Evolutionary conservation across 2,329 filamentous ascomycete species (phyloP).

Genomic region (Alternaria arborescens): DNA sequence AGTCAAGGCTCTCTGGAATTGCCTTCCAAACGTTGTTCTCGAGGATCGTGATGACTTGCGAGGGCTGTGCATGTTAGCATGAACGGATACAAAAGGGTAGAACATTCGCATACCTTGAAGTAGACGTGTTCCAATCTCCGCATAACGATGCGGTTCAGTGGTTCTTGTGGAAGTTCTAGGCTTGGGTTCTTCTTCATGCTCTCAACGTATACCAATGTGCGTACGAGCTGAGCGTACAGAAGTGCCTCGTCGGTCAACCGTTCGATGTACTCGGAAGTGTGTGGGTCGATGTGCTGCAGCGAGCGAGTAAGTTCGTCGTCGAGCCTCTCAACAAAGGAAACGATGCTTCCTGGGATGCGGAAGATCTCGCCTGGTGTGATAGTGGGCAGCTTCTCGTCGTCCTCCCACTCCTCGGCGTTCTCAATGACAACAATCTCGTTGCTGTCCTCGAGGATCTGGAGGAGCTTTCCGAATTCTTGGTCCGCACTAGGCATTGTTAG

Average conservation of each 20-base stretch:
- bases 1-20: conserved; percentile 74
- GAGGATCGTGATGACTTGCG: conserved; percentile 89
- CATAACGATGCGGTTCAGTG: conserved; percentile 91
- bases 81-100: not conserved
- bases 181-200: conserved; percentile 73
- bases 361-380: conserved; percentile 79
- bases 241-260: conserved; percentile 88
- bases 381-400: conserved; percentile 90
- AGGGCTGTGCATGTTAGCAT: conserved; percentile 65
- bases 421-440: conserved; percentile 86
- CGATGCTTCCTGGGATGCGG: conserved; percentile 90
- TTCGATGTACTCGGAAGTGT: conserved; percentile 98
- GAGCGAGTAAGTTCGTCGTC: conserved; percentile 97
- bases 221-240: conserved; percentile 92
- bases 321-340: conserved; percentile 92
- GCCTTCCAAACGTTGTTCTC: conserved; percentile 94
- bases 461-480: conserved; percentile 80
- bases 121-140: conserved; percentile 96
- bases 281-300: conserved; percentile 96
- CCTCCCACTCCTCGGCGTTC: conserved; percentile 96
- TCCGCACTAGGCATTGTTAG: conserved; percentile 65
- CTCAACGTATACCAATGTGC: conserved; percentile 88
- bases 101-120: conserved; percentile 77
- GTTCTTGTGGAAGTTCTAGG: conserved; percentile 81
- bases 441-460: conserved; percentile 81